Evolutionary conservation across 495 filamentous ascomycete genomes (phyloP), one percentile per base, ranked within the genome.

Genomic region (Daldinia concentrica): DNA sequence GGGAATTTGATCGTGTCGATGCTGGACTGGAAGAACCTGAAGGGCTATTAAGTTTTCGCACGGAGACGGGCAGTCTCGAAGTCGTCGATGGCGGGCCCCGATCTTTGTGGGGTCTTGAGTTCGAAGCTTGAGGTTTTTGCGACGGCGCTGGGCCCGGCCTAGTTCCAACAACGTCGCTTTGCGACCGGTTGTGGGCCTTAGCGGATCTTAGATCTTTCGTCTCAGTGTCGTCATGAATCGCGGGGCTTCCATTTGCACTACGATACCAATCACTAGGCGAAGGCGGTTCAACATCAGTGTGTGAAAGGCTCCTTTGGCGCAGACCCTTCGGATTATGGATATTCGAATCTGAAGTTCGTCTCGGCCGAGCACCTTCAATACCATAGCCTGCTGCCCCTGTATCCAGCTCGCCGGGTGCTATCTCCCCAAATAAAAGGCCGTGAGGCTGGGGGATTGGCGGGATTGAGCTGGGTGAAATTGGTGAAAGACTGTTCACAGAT

Each of bases 191-290:
- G 45, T 86, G 84, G 43, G 68, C 79, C 63, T 77, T 77, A 17
- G 77, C 60, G 41, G 78, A 65, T 66, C 70, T 77, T 32, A 64
- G 36, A 58, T 78, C 73, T 36, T 77, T 77, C 36, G 74, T 67
- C 50, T 77, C 77, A 17, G 74, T 70, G 54, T 73, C 74, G 29
- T 77, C 78, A 66, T 76, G 65, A 58, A 65, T 67, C 70, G 74
- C 62, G 56, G 78, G 56, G 70, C 70, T 37, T 68, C 76, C 58
- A 69, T 66, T 69, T 30, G 72, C 75, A 6, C 71, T 78, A 37
- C 83, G 85, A 64, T 87, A 86, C 85, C 85, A 86, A 55, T 84
- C 84, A 7, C 81, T 86, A 29, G 85, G 83, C 11, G 85, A 86
- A 41, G 82, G 75, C 6, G 85, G 84, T 63, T 86, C 83, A 39